Percentiles rank a stretch among this genome's conserved stretches.
These are phyloP conservation scores for Nissolia schottii DNA, from an alignment of 306 rosid species.

Conservation along the genomic window DNA sequence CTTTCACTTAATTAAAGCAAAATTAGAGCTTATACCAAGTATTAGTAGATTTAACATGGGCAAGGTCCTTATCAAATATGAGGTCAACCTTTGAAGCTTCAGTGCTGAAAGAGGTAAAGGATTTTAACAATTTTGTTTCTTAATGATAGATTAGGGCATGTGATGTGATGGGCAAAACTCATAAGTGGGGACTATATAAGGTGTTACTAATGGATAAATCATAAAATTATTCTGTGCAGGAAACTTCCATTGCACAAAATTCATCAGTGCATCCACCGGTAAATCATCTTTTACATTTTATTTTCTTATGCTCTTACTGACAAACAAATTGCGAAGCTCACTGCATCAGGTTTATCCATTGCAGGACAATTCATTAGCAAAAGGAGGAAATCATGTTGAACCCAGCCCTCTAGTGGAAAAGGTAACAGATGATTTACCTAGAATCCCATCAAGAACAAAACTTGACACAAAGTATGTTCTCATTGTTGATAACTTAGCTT, in stretches of 20 bases:
- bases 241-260: slow-evolving; percentile 20
- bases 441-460: not conserved
- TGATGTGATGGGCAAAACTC: not conserved
- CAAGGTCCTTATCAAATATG: slow-evolving; percentile 9
- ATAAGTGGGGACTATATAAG: not conserved
- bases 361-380: slow-evolving; percentile 34
- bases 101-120: slow-evolving; percentile 21
- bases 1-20: not conserved
- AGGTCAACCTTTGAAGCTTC: slow-evolving; percentile 13
- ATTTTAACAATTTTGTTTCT: not conserved
- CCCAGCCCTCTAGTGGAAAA: slow-evolving; percentile 30
- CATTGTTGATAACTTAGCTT: not conserved
- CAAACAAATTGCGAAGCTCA: slow-evolving; percentile 7
- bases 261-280: slow-evolving; percentile 22
- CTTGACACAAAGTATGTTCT: not conserved
- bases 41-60: slow-evolving; percentile 21
- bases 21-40: not conserved
- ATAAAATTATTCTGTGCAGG: slow-evolving; percentile 20
- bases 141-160: slow-evolving; percentile 5
- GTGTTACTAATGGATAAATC: not conserved
- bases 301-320: not conserved
- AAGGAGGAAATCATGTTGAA: slow-evolving; percentile 5
- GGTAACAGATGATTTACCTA: slow-evolving; percentile 24
- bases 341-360: not conserved
- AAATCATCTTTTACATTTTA: not conserved